Base-by-base conservation (phyloP, 2,329 filamentous ascomycete genomes). In the Penicillium olsonii region DNA sequence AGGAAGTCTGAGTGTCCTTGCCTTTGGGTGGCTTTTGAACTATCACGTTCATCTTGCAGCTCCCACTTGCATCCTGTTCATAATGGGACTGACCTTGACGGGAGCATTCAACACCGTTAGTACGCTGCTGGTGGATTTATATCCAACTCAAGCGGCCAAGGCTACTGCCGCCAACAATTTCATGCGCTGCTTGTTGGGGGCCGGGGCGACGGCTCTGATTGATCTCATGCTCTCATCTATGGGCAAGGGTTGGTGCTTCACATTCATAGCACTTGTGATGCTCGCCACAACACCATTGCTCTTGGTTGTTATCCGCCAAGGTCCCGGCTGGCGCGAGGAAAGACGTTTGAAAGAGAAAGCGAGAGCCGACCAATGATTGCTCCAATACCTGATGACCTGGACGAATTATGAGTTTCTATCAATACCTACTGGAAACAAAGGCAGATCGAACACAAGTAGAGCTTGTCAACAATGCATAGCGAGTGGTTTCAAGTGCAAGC, bases 111-210 rank as follows among this genome's bases (percentile, higher is more conserved):
- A 77, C 43, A 68, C 70, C 3, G 63, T 75, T 7, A 76, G 73
- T 43, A 77, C 77, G 0, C 60, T 82, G 24, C 64, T 78, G 33
- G 66, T 79, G 1, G 76, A 78, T 54, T 57, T 76, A 2, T 74
- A 75, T 45, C 73, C 72, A 0, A 67, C 57, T 9, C 62, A 66
- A 27, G 68, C 75, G 1, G 71, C 72, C 2, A 70, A 73, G 1
- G 72, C 72, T 0, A 74, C 74, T 3, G 74, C 75, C 4, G 70
- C 74, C 6, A 75, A 70, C 43, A 77, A 78, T 48, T 55, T 77
- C 3, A 66, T 68, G 2, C 64, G 74, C 2, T 77, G 75, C 50
- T 55, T 74, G 42, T 58, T 77, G 6, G 75, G 74, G 1, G 75
- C 75, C 4, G 74, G 68, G 3, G 69, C 71, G 0, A 73, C 67